phyloP scores from a whole-genome alignment of 345 rosid species.

The Gossypioides kirkii region DNA sequence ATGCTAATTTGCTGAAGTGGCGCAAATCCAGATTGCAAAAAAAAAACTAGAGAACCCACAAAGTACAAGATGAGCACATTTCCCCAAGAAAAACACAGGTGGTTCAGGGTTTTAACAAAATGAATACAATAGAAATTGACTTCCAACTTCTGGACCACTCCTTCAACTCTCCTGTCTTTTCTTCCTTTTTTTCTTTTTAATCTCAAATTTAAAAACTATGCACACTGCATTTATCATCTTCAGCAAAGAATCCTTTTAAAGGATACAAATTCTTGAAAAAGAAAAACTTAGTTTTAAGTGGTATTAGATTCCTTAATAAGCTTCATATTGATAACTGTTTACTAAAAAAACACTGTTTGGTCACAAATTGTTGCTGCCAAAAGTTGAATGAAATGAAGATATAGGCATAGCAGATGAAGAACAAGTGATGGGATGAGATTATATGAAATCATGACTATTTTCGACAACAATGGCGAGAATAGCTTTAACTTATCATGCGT shows the following conservation, averaged over 20 bases:
- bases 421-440: background rate
- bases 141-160: background rate
- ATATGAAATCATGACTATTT: background rate
- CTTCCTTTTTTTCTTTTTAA: background rate
- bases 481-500: background rate
- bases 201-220: background rate
- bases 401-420: background rate
- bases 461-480: background rate
- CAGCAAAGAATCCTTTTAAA: background rate
- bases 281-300: background rate
- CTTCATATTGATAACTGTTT: background rate
- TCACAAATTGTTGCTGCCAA: background rate
- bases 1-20: background rate
- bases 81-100: no score
- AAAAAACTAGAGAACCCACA: background rate
- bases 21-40: background rate
- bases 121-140: constrained; percentile 5
- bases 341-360: background rate
- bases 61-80: background rate
- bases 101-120: background rate
- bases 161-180: background rate
- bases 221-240: background rate
- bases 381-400: background rate
- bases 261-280: background rate
- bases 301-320: background rate